Evolutionary conservation across 345 rosid genomes (phyloP).

Genomic region (Salix suchowensis): DNA sequence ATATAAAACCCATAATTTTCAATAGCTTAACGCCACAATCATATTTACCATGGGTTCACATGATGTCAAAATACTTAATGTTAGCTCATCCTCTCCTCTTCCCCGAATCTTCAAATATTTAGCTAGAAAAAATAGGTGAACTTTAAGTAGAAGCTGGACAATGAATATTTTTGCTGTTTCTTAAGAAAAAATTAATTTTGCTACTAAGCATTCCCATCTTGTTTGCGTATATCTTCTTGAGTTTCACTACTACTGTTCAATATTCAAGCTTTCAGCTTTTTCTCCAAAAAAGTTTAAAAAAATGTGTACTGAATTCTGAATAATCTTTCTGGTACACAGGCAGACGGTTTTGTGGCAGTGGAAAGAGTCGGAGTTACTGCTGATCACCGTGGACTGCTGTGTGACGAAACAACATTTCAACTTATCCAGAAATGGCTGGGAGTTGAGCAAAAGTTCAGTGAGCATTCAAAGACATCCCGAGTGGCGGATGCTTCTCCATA

Average conservation of each 20-base stretch:
- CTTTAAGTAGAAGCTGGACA: too few species aligned
- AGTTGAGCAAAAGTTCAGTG: constrained; percentile 35
- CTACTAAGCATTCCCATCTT: background rate
- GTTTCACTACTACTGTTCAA: background rate
- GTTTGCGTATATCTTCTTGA: background rate
- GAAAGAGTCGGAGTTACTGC: constrained; percentile 65
- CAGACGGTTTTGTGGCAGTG: constrained; percentile 54
- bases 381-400: constrained; percentile 56
- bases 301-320: background rate
- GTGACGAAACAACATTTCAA: constrained; percentile 46
- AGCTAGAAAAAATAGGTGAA: too few species aligned
- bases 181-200: background rate
- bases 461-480: constrained; percentile 32
- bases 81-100: too few species aligned
- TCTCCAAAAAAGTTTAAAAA: background rate
- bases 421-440: constrained; percentile 67
- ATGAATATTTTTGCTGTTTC: too few species aligned
- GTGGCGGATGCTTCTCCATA: constrained; percentile 51
- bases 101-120: too few species aligned
- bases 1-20: too few species aligned
- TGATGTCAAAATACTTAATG: too few species aligned
- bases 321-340: constrained; percentile 31
- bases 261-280: background rate
- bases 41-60: too few species aligned
- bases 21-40: too few species aligned